These are phyloP conservation scores for Fusarium incarnatum DNA, from an alignment of 2,329 filamentous ascomycete species.

Conservation along the genomic window DNA sequence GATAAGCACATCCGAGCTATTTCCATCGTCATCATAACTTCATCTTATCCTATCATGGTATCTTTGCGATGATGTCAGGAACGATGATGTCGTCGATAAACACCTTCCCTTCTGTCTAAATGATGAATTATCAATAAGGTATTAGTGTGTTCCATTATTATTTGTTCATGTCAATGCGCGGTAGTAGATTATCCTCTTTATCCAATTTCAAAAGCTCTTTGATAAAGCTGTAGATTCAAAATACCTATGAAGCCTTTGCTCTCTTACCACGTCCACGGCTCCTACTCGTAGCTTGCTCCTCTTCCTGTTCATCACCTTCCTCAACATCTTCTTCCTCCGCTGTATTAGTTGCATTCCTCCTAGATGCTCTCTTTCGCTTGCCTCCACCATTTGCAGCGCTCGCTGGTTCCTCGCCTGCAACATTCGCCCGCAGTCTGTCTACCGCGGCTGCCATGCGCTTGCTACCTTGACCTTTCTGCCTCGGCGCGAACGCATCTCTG, in stretches of 20 bases:
- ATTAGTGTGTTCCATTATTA: not conserved
- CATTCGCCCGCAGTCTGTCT: conserved; percentile 66
- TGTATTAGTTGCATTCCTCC: conserved; percentile 28
- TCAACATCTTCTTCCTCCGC: conserved; percentile 35
- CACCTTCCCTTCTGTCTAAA: not conserved
- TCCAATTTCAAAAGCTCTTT: not conserved
- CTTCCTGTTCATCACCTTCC: conserved; percentile 27
- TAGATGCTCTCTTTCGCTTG: conserved; percentile 43
- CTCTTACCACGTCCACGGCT: conserved; percentile 35
- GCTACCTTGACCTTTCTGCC: conserved; percentile 73
- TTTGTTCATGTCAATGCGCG: no score
- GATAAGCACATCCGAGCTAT: conserved; percentile 7
- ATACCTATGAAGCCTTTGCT: conserved; percentile 32
- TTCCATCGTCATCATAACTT: not conserved
- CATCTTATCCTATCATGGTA: not conserved
- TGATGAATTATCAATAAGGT: not conserved
- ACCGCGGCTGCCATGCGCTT: conserved; percentile 82
- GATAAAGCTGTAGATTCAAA: not conserved
- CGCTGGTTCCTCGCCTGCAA: conserved; percentile 30
- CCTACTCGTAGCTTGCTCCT: conserved; percentile 8
- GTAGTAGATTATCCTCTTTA: not conserved
- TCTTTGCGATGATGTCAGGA: not conserved
- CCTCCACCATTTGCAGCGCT: conserved; percentile 19
- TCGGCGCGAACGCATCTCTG: conserved; percentile 75
- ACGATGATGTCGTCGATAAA: not conserved